Conservation (phyloP, 1,284 basidiomycete species). For the Sparassis latifolia region DNA sequence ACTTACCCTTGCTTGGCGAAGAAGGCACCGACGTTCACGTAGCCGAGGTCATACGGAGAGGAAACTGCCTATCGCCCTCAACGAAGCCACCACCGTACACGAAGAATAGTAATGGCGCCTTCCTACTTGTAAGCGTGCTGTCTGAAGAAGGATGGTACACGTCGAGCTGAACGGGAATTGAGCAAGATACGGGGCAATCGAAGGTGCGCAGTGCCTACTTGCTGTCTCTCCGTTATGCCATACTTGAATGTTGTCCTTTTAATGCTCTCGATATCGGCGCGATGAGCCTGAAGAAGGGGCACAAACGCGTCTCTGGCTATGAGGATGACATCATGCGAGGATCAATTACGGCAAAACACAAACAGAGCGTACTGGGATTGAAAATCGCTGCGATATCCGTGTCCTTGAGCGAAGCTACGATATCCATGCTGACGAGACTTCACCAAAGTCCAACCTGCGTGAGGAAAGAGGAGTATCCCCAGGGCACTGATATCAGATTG, state of each 20-base stretch:
- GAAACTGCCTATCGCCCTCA: conserved; percentile 40
- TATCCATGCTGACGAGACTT: conserved; percentile 2
- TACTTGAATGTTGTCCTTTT: conserved; percentile 49
- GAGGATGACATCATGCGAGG: background rate
- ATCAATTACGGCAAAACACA: background rate
- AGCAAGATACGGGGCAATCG: background rate
- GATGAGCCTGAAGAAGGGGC: conserved; percentile 35
- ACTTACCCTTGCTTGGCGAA: conserved; percentile 45
- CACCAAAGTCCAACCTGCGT: too few species aligned
- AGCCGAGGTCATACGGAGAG: conserved; percentile 41
- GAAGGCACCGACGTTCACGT: conserved; percentile 50
- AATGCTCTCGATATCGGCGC: conserved; percentile 33
- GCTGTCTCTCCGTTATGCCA: conserved; percentile 44
- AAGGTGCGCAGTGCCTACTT: conserved; percentile 29
- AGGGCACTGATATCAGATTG: background rate
- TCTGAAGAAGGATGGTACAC: conserved; percentile 46
- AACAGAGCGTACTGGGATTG: conserved; percentile 8
- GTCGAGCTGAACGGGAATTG: conserved; percentile 34
- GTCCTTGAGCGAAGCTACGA: conserved; percentile 5
- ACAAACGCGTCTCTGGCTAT: conserved; percentile 31
- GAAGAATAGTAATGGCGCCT: conserved; percentile 51
- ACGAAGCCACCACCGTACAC: conserved; percentile 60
- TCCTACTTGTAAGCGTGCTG: conserved; percentile 15
- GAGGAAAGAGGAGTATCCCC: too few species aligned
- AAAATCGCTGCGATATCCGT: conserved; percentile 3